Base-by-base conservation (phyloP, 495 filamentous ascomycete genomes). In the Oidiodendron maius region DNA sequence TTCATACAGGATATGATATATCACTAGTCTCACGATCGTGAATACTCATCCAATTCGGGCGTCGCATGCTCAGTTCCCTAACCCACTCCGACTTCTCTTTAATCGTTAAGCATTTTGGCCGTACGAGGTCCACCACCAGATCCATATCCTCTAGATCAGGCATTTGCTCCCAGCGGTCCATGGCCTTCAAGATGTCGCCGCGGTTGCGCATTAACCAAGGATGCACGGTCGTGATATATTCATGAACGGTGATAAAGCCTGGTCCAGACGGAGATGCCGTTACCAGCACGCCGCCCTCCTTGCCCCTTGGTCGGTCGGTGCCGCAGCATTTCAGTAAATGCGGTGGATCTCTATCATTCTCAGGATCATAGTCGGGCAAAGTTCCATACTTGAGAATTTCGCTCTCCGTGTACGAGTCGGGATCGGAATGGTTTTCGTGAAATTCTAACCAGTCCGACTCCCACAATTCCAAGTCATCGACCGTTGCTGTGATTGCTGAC, bases 121-220 rank as follows among this genome's bases (percentile, higher is more conserved):
- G n/a, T 8, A 8, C n/a, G n/a, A 8, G 28, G n/a, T 32, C n/a
- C 8, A 32, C 28, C 28, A 32, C 28, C 28, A 32, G 8, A 8
- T n/a, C 28, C 28, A 32, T 32, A n/a, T n/a, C 8, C n/a, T n/a
- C n/a, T n/a, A 32, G 8, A 32, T n/a, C 8, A 32, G n/a, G n/a
- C 28, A 8, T n/a, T n/a, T n/a, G 8, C 28, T 8, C n/a, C n/a
- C 28, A 32, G 8, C 28, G n/a, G 8, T 32, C 28, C 28, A 32
- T 39, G 16, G 36, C 36, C 5, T 16, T 16, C 36, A 57, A 25
- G 25, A 62, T 45, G 40, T 62, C 57, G 22, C 43, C 57, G n/a
- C 55, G 57, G 39, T 48, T 38, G 15, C 49, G 48, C 50, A 63
- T 58, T 28, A 63, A 48, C 38, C 44, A 56, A 4, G 57, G 60